These are phyloP conservation scores for Hypoxylon crocopeplum DNA, from an alignment of 495 filamentous ascomycete genomes.

Conservation along the genomic window DNA sequence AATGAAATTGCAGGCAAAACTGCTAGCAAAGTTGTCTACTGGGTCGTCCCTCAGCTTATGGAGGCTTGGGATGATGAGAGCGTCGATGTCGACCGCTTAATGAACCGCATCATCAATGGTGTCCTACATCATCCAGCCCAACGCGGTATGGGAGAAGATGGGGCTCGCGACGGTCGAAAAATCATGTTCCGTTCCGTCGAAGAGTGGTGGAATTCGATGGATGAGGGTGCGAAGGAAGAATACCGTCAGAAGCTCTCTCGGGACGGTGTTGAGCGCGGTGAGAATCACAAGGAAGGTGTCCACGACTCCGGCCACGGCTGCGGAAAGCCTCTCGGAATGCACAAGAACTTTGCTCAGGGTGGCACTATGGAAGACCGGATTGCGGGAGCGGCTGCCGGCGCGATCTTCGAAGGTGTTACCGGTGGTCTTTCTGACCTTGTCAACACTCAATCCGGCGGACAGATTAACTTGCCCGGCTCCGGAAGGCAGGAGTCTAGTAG, in stretches of 20 bases:
- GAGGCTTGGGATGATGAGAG: slow-evolving; percentile 81
- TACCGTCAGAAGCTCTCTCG: slow-evolving; percentile 76
- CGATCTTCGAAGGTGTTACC: slow-evolving; percentile 55
- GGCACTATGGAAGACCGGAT: slow-evolving; percentile 54
- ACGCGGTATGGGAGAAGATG: slow-evolving; percentile 71
- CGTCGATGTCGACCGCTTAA: slow-evolving; percentile 67
- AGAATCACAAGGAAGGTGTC: slow-evolving; percentile 86
- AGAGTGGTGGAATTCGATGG: slow-evolving; percentile 78
- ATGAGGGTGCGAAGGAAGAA: slow-evolving; percentile 63
- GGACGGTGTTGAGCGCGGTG: slow-evolving; percentile 73
- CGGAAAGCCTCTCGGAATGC: slow-evolving; percentile 61
- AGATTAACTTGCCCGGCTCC: slow-evolving; percentile 41
- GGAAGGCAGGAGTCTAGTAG: slow-evolving; percentile 33
- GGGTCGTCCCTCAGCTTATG: slow-evolving; percentile 86
- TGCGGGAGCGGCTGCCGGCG: slow-evolving; percentile 51
- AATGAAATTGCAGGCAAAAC: slow-evolving; percentile 88
- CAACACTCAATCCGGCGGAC: slow-evolving; percentile 37
- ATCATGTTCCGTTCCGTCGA: slow-evolving; percentile 80
- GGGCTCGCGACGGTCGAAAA: slow-evolving; percentile 71
- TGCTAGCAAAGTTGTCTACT: slow-evolving; percentile 76
- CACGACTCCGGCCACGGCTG: slow-evolving; percentile 85
- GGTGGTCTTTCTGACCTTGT: slow-evolving; percentile 48
- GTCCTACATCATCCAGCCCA: slow-evolving; percentile 89
- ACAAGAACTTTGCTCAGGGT: slow-evolving; percentile 49
- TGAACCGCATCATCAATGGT: slow-evolving; percentile 77